Evolutionary conservation across 768 basidiomycete species (phyloP).

Genomic region (Suillus placidus): DNA sequence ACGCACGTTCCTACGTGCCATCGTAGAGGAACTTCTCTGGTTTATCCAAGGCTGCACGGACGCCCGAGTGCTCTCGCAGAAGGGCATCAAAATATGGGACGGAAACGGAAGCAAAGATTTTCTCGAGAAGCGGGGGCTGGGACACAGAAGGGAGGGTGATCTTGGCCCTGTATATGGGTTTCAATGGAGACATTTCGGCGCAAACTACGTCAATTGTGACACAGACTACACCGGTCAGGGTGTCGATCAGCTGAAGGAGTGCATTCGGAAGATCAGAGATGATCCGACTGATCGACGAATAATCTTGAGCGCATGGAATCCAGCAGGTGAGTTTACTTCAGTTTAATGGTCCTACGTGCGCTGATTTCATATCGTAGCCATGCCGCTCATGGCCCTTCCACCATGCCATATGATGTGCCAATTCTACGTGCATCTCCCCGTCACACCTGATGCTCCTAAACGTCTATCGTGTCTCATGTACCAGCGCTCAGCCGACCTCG

Average conservation of each 20-base stretch:
- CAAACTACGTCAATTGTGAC: constrained; percentile 75
- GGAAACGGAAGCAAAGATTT: constrained; percentile 92
- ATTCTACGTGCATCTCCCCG: constrained; percentile 93
- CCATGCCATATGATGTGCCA: constrained; percentile 99
- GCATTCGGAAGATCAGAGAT: constrained; percentile 89
- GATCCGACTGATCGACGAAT: constrained; percentile 94
- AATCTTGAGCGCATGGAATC: constrained; percentile 97
- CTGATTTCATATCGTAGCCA: constrained; percentile 53
- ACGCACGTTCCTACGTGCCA: constrained; percentile 88
- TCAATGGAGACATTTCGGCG: constrained; percentile 96
- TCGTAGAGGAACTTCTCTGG: constrained; percentile 94
- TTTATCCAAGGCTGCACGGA: constrained; percentile 88
- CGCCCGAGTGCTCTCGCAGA: constrained; percentile 68
- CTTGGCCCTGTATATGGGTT: constrained; percentile 97
- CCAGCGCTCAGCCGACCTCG: constrained; percentile 96
- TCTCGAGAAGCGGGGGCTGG: constrained; percentile 81
- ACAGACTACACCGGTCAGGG: constrained; percentile 79
- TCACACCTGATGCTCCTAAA: constrained; percentile 51
- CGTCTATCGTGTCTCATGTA: constrained; percentile 94
- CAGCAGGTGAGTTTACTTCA: constrained; percentile 66
- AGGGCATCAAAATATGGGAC: constrained; percentile 97
- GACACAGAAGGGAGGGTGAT: constrained; percentile 85
- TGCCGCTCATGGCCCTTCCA: constrained; percentile 93
- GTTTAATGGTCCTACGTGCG: not conserved
- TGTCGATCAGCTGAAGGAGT: constrained; percentile 89